Conservation (phyloP, 2,329 filamentous ascomycete genomes). For the Diaporthe sp. region DNA sequence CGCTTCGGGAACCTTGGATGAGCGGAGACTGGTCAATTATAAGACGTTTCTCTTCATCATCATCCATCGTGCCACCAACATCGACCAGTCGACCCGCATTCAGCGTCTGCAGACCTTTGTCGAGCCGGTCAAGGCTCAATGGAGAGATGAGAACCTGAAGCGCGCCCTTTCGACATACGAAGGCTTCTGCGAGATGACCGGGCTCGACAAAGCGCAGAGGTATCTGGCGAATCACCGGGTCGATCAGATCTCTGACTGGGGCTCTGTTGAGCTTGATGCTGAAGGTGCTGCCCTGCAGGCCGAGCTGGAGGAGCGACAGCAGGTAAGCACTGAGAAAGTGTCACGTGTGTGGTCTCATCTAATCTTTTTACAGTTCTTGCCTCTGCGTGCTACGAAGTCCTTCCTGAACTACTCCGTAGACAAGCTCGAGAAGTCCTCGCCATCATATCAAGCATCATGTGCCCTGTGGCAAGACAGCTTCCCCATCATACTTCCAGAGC, state of each 20-base stretch:
- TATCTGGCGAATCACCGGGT: conserved; percentile 83
- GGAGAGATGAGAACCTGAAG: conserved; percentile 80
- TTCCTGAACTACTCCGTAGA: conserved; percentile 95
- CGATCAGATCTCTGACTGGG: conserved; percentile 86
- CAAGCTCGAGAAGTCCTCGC: conserved; percentile 81
- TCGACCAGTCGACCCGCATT: conserved; percentile 80
- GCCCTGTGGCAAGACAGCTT: conserved; percentile 89
- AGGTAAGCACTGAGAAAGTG: conserved; percentile 58
- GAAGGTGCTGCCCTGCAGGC: conserved; percentile 85
- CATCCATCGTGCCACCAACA: conserved; percentile 85
- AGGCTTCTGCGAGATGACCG: conserved; percentile 84
- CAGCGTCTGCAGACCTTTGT: conserved; percentile 83
- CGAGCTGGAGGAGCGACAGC: conserved; percentile 82
- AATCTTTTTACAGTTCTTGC: conserved; percentile 68
- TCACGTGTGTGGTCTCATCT: neutral
- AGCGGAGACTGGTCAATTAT: conserved; percentile 87
- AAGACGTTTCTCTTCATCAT: conserved; percentile 95
- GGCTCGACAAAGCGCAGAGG: conserved; percentile 82
- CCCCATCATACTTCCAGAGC: conserved; percentile 84
- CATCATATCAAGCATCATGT: conserved; percentile 81
- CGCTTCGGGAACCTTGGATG: conserved; percentile 79
- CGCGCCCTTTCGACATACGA: conserved; percentile 80
- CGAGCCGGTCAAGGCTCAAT: conserved; percentile 83
- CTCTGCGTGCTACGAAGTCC: conserved; percentile 89
- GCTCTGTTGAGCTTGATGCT: conserved; percentile 79